Conservation (phyloP, 495 filamentous ascomycete species). For the Neurospora discreta region DNA sequence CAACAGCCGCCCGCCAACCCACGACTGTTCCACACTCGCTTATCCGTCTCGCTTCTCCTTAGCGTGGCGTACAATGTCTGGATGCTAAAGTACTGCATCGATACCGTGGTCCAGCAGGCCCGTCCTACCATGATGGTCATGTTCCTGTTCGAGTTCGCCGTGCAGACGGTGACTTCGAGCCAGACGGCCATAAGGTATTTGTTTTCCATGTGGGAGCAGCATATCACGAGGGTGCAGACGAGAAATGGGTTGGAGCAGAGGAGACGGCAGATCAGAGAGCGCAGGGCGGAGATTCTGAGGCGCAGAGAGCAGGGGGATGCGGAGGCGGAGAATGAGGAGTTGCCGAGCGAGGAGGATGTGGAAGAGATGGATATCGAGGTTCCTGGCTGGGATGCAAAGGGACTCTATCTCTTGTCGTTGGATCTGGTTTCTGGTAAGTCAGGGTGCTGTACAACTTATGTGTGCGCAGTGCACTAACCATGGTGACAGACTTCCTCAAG, state of each 20-base stretch:
- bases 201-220: constrained; percentile 68
- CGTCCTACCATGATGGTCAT: constrained; percentile 99
- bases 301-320: constrained; percentile 42
- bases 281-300: constrained; percentile 52
- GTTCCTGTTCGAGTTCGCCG: constrained; percentile 96
- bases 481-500: constrained; percentile 69
- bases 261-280: constrained; percentile 40
- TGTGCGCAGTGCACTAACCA: not conserved
- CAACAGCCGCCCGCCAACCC: constrained; percentile 92
- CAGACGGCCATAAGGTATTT: constrained; percentile 70
- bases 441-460: not conserved
- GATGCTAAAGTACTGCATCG: constrained; percentile 69
- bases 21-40: constrained; percentile 73
- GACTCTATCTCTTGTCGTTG: constrained; percentile 82
- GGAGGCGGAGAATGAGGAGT: constrained; percentile 32
- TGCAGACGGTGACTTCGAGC: constrained; percentile 66
- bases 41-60: constrained; percentile 66
- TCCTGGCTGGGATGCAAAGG: constrained; percentile 93
- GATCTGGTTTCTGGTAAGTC: constrained; percentile 68
- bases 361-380: constrained; percentile 89
- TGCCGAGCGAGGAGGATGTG: constrained; percentile 65
- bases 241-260: constrained; percentile 52
- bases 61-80: constrained; percentile 65
- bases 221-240: constrained; percentile 60
- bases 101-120: constrained; percentile 71